A percentile compares a stretch with the other conserved stretches of the same genome.
phyloP scores from a whole-genome alignment of 495 filamentous ascomycete species.

The Penicillium tannophilum region DNA sequence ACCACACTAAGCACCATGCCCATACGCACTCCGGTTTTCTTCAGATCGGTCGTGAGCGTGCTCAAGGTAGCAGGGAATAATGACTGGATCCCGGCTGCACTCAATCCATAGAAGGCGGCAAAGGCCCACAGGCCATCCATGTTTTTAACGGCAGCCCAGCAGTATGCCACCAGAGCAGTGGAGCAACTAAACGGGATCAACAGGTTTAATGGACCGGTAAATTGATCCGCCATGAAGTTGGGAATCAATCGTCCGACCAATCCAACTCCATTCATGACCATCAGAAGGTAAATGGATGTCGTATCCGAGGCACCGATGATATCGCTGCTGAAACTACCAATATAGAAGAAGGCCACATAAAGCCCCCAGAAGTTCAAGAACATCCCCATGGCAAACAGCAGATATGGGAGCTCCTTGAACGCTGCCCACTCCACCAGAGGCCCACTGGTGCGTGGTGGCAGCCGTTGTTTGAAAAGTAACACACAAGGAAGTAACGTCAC shows the following conservation, averaged over 20 bases:
- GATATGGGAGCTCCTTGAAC: conserved; percentile 67
- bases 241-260: conserved; percentile 65
- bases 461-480: conserved; percentile 59
- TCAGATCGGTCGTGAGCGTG: conserved; percentile 63
- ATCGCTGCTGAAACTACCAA: conserved; percentile 61
- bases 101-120: conserved; percentile 62
- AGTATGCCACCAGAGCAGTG: conserved; percentile 56
- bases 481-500: conserved; percentile 55
- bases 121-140: conserved; percentile 58
- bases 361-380: conserved; percentile 66
- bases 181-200: conserved; percentile 57
- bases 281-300: conserved; percentile 64
- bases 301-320: conserved; percentile 55
- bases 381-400: conserved; percentile 67
- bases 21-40: conserved; percentile 70
- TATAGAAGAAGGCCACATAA: conserved; percentile 79
- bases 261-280: conserved; percentile 74
- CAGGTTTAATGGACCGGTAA: conserved; percentile 64
- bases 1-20: conserved; percentile 82
- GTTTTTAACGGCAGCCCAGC: conserved; percentile 62
- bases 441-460: conserved; percentile 65
- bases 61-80: conserved; percentile 63
- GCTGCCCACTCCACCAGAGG: conserved; percentile 67
- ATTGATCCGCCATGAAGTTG: conserved; percentile 63
- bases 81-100: conserved; percentile 67